Conservation (phyloP, 1,139 yeast genomes). For the Lodderomyces metapsilosis region DNA sequence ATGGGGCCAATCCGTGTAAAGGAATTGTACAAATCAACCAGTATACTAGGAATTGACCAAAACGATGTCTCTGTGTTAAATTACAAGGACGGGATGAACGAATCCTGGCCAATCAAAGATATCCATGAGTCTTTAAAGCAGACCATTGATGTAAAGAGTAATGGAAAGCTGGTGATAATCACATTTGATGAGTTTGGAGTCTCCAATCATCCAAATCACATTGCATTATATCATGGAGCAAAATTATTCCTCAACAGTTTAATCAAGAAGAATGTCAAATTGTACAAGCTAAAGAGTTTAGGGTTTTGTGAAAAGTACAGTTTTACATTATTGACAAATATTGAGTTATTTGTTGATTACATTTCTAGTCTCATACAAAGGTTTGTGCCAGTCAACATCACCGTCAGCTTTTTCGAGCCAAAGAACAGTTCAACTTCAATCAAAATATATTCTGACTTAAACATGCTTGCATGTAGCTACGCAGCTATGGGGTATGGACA, state of each 20-base stretch:
- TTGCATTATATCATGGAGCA: slow-evolving; percentile 61
- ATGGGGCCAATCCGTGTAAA: slow-evolving; percentile 59
- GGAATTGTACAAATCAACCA: slow-evolving; percentile 62
- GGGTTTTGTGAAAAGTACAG: slow-evolving; percentile 52
- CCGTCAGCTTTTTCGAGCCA: slow-evolving; percentile 38
- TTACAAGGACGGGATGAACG: slow-evolving; percentile 71
- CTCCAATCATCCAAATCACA: slow-evolving; percentile 85
- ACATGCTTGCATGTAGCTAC: slow-evolving; percentile 57
- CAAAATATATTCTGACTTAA: slow-evolving; percentile 51
- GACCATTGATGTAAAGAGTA: slow-evolving; percentile 5
- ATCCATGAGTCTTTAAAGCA: slow-evolving; percentile 31
- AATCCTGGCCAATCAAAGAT: slow-evolving; percentile 57
- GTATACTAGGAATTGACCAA: slow-evolving; percentile 52
- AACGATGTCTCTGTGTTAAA: slow-evolving; percentile 49
- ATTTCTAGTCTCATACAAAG: slow-evolving; percentile 31
- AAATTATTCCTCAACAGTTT: slow-evolving; percentile 24
- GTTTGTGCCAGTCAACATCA: slow-evolving; percentile 33
- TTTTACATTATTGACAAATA: slow-evolving; percentile 46
- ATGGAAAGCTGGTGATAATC: slow-evolving; percentile 39
- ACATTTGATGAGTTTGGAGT: slow-evolving; percentile 87
- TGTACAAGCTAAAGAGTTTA: slow-evolving; percentile 46
- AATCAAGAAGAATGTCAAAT: slow-evolving; percentile 17
- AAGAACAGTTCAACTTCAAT: slow-evolving; percentile 25
- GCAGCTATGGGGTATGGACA: slow-evolving; percentile 86
- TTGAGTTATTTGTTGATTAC: slow-evolving; percentile 40